Base-by-base conservation (phyloP, 1,139 yeast genomes). In the Geotrichum reessii region DNA sequence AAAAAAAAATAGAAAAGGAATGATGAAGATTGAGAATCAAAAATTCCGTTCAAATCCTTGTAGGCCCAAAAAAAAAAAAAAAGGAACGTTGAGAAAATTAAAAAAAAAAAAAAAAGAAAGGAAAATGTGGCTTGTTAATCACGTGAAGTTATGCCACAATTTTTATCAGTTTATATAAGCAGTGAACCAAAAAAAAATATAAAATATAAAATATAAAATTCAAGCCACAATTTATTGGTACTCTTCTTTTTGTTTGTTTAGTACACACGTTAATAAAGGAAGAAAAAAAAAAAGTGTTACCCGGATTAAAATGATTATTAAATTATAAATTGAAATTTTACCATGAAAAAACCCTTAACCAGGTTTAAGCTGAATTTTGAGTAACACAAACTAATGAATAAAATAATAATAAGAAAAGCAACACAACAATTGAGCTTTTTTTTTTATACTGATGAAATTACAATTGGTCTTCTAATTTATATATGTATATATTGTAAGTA, bases 121-220 rank as follows among this genome's bases (percentile, higher is more conserved):
- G 14, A 46, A 46, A 5, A n/a, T 49, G 52, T 49, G 52, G 52
- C 52, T 49, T 49, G 24, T 49, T 6, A 9, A 40, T 49, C 52
- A 49, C 52, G 52, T 49, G 52, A 28, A 37, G 52, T 49, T 49
- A 28, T 40, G 52, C 52, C 52, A 49, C 52, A 28, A 3, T 14
- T 8, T 3, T 22, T 22, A 44, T n/a, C 17, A 22, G 25, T 12
- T 44, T 12, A n/a, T 14, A 19, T 19, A 17, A 12, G 3, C 2
- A n/a, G 12, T 12, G 12, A 21, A 5, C 25, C 3, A 21, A 44
- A 21, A 1, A 17, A 22, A 4, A 44, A 22, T 44, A 17, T 19
- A 44, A 9, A 3, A 24, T 12, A 6, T 19, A 2, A 48, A 33
- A 14, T 49, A 31, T 11, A 11, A 47, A 47, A 47, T 47, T 47